Evolutionary conservation across 148 eudicot species (phyloP).

Genomic region (Dianthus caryophyllus): DNA sequence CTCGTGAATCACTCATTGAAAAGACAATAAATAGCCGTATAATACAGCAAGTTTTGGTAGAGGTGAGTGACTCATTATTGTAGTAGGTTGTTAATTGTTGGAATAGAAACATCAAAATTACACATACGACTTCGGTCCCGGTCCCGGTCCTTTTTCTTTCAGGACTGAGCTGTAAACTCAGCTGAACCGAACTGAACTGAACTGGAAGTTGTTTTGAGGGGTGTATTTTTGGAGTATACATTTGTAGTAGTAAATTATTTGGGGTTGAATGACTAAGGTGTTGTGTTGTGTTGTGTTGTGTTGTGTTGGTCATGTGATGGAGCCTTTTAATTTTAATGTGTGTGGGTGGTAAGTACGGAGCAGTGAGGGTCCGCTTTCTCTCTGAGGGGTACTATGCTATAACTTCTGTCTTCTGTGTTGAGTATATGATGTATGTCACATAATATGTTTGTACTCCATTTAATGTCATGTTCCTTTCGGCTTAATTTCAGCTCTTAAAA

Average conservation of each 20-base stretch:
- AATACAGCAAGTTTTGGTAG: constrained; percentile 6
- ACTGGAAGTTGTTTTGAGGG: too few species aligned
- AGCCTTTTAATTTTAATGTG: background rate
- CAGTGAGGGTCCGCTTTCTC: background rate
- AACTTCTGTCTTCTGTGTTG: background rate
- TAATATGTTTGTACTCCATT: background rate
- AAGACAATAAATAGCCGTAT: constrained; percentile 12
- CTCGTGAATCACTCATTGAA: background rate
- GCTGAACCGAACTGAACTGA: too few species aligned
- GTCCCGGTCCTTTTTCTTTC: too few species aligned
- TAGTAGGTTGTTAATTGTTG: constrained; percentile 28
- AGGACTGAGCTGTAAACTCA: too few species aligned
- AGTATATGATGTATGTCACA: background rate
- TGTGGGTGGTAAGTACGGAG: background rate
- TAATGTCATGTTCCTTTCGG: background rate
- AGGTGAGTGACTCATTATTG: constrained; percentile 21
- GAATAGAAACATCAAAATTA: background rate
- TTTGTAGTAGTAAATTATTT: constrained; percentile 15
- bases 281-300: too few species aligned
- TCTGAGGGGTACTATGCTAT: background rate
- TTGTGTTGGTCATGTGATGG: background rate
- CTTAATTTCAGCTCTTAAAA: too few species aligned
- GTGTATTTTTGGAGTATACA: too few species aligned
- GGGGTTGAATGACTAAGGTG: too few species aligned
- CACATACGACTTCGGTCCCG: too few species aligned